Percentiles rank a stretch among this genome's conserved stretches.
These are phyloP conservation scores for Orbilia ellipsospora DNA, from an alignment of 2,329 filamentous ascomycete species.

Conservation along the genomic window DNA sequence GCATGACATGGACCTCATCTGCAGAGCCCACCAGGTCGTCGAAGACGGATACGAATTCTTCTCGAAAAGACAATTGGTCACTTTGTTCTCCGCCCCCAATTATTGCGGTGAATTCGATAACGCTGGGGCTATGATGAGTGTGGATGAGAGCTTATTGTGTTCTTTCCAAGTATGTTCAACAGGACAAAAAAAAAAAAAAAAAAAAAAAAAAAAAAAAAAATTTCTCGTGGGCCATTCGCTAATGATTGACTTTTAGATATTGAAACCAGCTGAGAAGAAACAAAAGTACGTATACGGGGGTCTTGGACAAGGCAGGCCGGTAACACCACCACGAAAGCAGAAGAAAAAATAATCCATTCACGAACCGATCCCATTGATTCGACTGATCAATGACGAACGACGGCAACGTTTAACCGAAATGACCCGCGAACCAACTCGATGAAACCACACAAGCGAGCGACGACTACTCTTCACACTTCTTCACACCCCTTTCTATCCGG, in stretches of 20 bases:
- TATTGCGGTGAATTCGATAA: conserved; percentile 99
- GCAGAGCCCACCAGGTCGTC: conserved; percentile 97
- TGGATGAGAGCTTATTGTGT: conserved; percentile 97
- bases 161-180: conserved; percentile 84
- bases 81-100: conserved; percentile 96
- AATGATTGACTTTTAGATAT: conserved; percentile 71
- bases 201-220: neutral
- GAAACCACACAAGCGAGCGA: conserved; percentile 49
- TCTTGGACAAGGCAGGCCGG: conserved; percentile 76
- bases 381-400: conserved; percentile 73
- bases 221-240: conserved; percentile 11
- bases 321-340: conserved; percentile 77
- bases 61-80: conserved; percentile 96
- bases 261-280: conserved; percentile 99
- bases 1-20: conserved; percentile 99
- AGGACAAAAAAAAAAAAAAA: neutral
- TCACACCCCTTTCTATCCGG: conserved; percentile 37
- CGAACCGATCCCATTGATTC: conserved; percentile 51
- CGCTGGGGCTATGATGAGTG: conserved; percentile 99
- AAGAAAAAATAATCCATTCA: conserved; percentile 71
- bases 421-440: conserved; percentile 15
- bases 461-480: conserved; percentile 48
- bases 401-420: conserved; percentile 41
- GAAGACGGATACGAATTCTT: conserved; percentile 99
- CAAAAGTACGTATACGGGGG: conserved; percentile 95